These are phyloP conservation scores for Amphibolis antarctica DNA, from an alignment of 106 monocot species.

Conservation along the genomic window DNA sequence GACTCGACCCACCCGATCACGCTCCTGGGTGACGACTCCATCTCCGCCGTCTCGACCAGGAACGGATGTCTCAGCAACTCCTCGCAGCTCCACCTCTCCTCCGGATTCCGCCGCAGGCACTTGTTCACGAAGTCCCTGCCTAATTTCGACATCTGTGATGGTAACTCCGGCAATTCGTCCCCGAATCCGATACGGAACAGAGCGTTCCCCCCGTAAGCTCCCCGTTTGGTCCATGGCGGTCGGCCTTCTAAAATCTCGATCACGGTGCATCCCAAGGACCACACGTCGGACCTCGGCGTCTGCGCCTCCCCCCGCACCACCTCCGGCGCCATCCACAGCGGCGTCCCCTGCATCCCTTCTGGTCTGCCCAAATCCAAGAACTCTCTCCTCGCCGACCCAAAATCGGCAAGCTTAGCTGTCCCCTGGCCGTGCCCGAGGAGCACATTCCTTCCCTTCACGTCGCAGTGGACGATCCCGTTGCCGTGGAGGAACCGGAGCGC, in stretches of 20 bases:
- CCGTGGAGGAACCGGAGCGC: conserved; percentile 53
- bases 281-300: conserved; percentile 54
- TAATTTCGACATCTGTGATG: conserved; percentile 23
- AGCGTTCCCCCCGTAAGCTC: neutral
- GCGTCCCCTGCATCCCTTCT: conserved; percentile 38
- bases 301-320: conserved; percentile 37
- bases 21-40: conserved; percentile 39
- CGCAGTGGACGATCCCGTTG: conserved; percentile 45
- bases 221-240: conserved; percentile 36
- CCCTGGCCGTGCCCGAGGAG: conserved; percentile 34
- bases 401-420: conserved; percentile 49
- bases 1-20: conserved; percentile 28
- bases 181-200: conserved; percentile 38
- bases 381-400: conserved; percentile 27
- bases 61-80: conserved; percentile 47
- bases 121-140: conserved; percentile 43
- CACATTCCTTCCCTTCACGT: conserved; percentile 57
- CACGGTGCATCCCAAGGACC: conserved; percentile 95
- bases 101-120: conserved; percentile 37
- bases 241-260: conserved; percentile 61
- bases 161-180: conserved; percentile 28
- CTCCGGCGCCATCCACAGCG: conserved; percentile 90
- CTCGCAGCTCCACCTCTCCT: conserved; percentile 45
- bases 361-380: conserved; percentile 12
- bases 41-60: conserved; percentile 13